These are phyloP conservation scores for Melanomma pulvis-pyrius DNA, from an alignment of 495 filamentous ascomycete genomes.

Conservation along the genomic window DNA sequence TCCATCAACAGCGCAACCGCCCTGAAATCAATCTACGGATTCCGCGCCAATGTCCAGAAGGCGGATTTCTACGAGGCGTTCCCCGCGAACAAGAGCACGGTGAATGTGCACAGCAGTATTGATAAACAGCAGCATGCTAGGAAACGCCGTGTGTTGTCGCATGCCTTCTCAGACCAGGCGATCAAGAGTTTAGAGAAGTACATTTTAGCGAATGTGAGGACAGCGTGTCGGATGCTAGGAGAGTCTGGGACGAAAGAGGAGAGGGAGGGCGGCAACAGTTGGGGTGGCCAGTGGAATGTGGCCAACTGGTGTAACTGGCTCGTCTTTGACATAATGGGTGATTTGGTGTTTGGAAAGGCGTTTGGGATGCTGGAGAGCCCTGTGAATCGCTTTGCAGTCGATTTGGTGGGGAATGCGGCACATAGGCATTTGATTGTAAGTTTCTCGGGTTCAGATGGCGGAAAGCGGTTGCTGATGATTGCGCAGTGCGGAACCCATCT, in stretches of 20 bases:
- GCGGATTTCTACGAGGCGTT: conserved; percentile 67
- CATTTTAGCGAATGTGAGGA: conserved; percentile 51
- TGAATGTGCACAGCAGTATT: conserved; percentile 63
- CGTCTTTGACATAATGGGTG: conserved; percentile 73
- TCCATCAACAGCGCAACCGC: conserved; percentile 61
- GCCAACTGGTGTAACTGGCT: conserved; percentile 67
- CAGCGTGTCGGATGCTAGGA: conserved; percentile 23
- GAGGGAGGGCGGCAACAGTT: conserved; percentile 14
- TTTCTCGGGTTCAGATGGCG: neutral
- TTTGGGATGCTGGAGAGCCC: conserved; percentile 70
- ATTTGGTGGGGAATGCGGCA: conserved; percentile 55
- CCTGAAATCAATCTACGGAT: conserved; percentile 64
- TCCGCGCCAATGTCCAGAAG: conserved; percentile 64
- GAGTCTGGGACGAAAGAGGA: conserved; percentile 4
- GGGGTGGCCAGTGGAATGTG: conserved; percentile 50
- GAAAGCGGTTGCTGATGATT: neutral
- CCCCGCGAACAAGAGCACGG: conserved; percentile 54
- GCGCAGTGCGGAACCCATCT: conserved; percentile 62
- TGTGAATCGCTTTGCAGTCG: conserved; percentile 61
- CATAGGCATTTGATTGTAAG: conserved; percentile 49
- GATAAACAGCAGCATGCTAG: conserved; percentile 63
- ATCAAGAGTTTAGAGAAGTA: conserved; percentile 61
- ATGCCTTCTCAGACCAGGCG: conserved; percentile 63
- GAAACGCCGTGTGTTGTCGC: conserved; percentile 64
- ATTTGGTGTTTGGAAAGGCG: conserved; percentile 69